Evolutionary conservation across 2,329 filamentous ascomycete species (phyloP).

Genomic region (Paraconiothyrium brasiliense): DNA sequence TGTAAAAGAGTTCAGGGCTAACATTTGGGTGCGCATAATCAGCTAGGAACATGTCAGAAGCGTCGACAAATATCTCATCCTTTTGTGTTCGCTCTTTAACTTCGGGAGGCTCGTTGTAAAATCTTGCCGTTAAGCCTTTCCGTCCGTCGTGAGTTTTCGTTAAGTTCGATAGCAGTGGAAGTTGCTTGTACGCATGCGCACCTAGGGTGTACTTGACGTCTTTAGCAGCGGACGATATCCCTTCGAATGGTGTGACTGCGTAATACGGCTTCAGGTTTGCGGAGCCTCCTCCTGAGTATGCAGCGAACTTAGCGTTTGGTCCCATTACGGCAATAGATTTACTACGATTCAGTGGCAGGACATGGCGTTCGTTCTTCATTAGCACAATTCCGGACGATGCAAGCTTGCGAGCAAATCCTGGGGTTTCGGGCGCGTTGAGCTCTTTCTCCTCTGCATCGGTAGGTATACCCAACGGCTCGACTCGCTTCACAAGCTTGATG

Average conservation of each 20-base stretch:
- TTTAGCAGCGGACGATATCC: conserved; percentile 39
- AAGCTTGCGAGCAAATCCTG: conserved; percentile 26
- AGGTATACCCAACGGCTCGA: conserved; percentile 63
- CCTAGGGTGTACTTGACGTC: conserved; percentile 33
- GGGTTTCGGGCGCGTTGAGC: conserved; percentile 60
- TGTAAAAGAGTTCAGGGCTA: conserved; percentile 22
- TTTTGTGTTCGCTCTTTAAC: not conserved
- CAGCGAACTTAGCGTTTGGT: conserved; percentile 69
- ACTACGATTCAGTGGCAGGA: conserved; percentile 12
- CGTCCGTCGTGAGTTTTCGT: conserved; percentile 5
- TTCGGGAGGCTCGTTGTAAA: conserved; percentile 37
- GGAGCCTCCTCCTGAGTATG: conserved; percentile 46
- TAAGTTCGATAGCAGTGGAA: conserved; percentile 21
- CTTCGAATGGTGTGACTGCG: conserved; percentile 37
- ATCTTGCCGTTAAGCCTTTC: conserved; percentile 33
- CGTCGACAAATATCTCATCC: conserved; percentile 5
- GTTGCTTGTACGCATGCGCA: not conserved
- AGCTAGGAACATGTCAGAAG: conserved; percentile 17
- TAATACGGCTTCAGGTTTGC: conserved; percentile 39
- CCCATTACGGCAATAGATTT: conserved; percentile 70
- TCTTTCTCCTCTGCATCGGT: conserved; percentile 60
- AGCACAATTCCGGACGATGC: conserved; percentile 18
- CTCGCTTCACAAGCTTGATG: conserved; percentile 71
- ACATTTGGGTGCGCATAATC: conserved; percentile 14
- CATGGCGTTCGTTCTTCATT: conserved; percentile 20